A percentile compares a stretch with the other conserved stretches of the same genome.
Conservation (phyloP, 208 protist species). For the Trypanosoma vivax region DNA sequence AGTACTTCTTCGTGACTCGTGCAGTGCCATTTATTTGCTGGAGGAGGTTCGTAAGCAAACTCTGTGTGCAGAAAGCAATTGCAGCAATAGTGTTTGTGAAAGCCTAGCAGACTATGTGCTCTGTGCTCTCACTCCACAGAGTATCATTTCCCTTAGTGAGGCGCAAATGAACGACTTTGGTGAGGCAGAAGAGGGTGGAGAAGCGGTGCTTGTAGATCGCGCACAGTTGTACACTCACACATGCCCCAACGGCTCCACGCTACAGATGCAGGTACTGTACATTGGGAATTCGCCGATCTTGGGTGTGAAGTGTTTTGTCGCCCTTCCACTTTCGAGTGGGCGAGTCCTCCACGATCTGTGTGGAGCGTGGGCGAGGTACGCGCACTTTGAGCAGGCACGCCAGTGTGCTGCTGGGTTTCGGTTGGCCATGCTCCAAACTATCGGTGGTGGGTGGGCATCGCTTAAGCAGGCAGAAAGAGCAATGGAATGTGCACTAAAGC, state of each 20-base stretch:
- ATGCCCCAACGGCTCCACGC: no score
- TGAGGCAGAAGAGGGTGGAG: no score
- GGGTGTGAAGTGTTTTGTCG: conserved; percentile 15
- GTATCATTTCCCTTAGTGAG: not conserved
- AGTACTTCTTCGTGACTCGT: conserved; percentile 14
- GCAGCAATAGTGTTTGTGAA: not conserved
- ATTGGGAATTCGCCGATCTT: conserved; percentile 1
- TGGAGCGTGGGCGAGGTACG: conserved; percentile 30
- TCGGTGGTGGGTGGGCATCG: conserved; percentile 75
- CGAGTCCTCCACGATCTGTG: conserved; percentile 30
- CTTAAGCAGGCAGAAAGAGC: conserved; percentile 51
- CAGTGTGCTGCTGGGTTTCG: conserved; percentile 34
- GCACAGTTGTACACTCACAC: no score
- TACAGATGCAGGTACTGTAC: not conserved
- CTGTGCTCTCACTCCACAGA: conserved; percentile 1
- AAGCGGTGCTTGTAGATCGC: no score
- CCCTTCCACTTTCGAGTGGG: conserved; percentile 26
- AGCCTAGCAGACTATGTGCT: conserved; percentile 4
- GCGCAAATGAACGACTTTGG: not conserved
- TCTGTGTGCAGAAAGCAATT: not conserved
- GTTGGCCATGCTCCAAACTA: conserved; percentile 56
- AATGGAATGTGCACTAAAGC: conserved; percentile 39
- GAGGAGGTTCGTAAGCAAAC: not conserved
- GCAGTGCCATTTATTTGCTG: conserved; percentile 4
- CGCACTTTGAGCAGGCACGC: conserved; percentile 34